phyloP scores from a whole-genome alignment of 768 basidiomycete species.

The Calocybe cyanea region DNA sequence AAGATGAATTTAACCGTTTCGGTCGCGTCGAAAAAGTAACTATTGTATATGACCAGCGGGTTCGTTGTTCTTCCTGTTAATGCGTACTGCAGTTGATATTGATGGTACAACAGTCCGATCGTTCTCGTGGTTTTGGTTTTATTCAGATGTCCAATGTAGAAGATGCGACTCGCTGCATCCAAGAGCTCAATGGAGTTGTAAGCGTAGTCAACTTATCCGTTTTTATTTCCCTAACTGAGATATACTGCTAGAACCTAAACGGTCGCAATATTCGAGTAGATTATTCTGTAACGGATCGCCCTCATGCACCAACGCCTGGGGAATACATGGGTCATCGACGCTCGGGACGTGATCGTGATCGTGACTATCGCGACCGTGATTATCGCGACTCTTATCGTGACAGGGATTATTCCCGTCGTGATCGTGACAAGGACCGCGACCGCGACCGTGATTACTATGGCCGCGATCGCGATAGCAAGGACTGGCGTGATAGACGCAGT shows the following conservation, averaged over 20 bases:
- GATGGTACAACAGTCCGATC: slow-evolving; percentile 63
- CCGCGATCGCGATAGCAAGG: slow-evolving; percentile 56
- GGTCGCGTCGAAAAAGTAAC: slow-evolving; percentile 93
- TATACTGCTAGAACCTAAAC: slow-evolving; percentile 69
- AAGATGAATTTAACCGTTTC: slow-evolving; percentile 87
- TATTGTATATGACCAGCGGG: slow-evolving; percentile 95
- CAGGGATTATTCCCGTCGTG: slow-evolving; percentile 47
- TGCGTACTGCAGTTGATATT: slow-evolving; percentile 9
- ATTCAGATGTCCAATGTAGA: slow-evolving; percentile 90
- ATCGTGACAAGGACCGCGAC: slow-evolving; percentile 53
- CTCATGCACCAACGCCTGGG: slow-evolving; percentile 94
- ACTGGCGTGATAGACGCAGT: slow-evolving; percentile 81
- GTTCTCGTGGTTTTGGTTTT: slow-evolving; percentile 97
- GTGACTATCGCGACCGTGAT: slow-evolving; percentile 33
- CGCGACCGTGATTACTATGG: slow-evolving; percentile 62
- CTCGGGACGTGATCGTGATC: slow-evolving; percentile 36
- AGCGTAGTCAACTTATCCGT: slow-evolving; percentile 25
- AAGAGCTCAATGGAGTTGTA: slow-evolving; percentile 89
- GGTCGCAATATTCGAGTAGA: slow-evolving; percentile 96
- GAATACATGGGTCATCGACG: slow-evolving; percentile 96
- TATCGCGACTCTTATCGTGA: slow-evolving; percentile 46
- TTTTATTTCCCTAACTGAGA: background rate
- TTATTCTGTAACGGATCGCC: slow-evolving; percentile 90
- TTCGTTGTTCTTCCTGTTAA: slow-evolving; percentile 62
- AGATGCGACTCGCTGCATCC: slow-evolving; percentile 84